Evolutionary conservation across 805 yeast genomes (phyloP).

Genomic region (Saccharomycopsis sp.): DNA sequence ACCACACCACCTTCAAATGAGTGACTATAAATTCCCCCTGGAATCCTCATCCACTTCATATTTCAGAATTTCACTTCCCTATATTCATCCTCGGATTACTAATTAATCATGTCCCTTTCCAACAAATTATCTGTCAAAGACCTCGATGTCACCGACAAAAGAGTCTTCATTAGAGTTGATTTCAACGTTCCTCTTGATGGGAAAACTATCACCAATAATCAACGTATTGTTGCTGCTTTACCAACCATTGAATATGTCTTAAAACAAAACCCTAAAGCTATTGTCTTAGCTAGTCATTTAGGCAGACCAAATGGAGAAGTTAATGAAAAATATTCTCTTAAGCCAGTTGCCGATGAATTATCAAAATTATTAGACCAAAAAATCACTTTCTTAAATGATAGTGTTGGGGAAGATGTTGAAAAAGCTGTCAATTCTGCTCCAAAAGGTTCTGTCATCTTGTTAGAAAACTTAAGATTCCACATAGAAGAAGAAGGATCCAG

Average conservation of each 20-base stretch:
- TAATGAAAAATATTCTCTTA: slow-evolving; percentile 76
- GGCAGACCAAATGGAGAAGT: slow-evolving; percentile 99
- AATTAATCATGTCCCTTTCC: slow-evolving; percentile 69
- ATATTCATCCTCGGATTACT: background rate
- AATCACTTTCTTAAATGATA: slow-evolving; percentile 79
- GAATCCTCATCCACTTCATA: no score
- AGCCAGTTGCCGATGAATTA: slow-evolving; percentile 90
- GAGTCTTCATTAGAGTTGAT: slow-evolving; percentile 98
- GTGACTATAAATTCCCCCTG: no score
- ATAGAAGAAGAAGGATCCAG: slow-evolving; percentile 93
- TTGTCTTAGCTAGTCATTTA: slow-evolving; percentile 90
- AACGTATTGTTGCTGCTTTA: slow-evolving; percentile 97
- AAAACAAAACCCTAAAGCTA: slow-evolving; percentile 83
- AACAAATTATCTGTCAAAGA: slow-evolving; percentile 91
- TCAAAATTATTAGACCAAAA: slow-evolving; percentile 54
- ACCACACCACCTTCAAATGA: no score
- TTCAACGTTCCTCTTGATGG: slow-evolving; percentile 95
- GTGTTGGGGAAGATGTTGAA: slow-evolving; percentile 89
- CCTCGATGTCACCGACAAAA: slow-evolving; percentile 74
- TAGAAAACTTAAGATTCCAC: slow-evolving; percentile 98
- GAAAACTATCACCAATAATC: slow-evolving; percentile 95
- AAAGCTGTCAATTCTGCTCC: slow-evolving; percentile 61
- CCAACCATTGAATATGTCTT: slow-evolving; percentile 96
- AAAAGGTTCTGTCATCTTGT: slow-evolving; percentile 74
- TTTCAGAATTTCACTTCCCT: no score